These are phyloP conservation scores for Fusarium fracticaudum DNA, from an alignment of 2,329 filamentous ascomycete genomes.

Conservation along the genomic window DNA sequence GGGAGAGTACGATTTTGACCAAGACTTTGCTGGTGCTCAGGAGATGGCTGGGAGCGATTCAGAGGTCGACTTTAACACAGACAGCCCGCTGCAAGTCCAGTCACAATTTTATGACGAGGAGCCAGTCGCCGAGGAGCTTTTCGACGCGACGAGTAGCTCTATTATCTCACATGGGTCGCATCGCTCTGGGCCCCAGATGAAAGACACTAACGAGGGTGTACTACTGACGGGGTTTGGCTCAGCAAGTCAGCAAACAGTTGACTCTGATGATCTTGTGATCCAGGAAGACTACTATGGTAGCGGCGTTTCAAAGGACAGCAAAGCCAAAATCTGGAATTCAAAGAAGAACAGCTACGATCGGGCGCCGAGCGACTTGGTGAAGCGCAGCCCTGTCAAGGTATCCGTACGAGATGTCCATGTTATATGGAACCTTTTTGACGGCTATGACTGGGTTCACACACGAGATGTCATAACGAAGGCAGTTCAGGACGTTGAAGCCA, in stretches of 20 bases:
- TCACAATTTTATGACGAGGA: conserved; percentile 61
- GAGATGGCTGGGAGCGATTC: conserved; percentile 56
- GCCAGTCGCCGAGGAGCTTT: conserved; percentile 56
- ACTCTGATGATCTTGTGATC: conserved; percentile 73
- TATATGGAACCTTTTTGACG: conserved; percentile 98
- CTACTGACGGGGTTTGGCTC: conserved; percentile 48
- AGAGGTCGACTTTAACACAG: conserved; percentile 44
- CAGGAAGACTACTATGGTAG: conserved; percentile 81
- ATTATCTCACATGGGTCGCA: conserved; percentile 39
- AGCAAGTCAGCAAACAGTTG: conserved; percentile 55
- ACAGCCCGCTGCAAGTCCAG: conserved; percentile 51
- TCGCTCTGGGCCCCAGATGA: conserved; percentile 41
- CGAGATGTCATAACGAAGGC: conserved; percentile 87
- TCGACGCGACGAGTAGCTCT: conserved; percentile 56
- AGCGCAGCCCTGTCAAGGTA: conserved; percentile 77
- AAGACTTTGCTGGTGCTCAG: conserved; percentile 67
- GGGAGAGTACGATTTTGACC: conserved; percentile 70
- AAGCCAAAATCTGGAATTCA: conserved; percentile 84
- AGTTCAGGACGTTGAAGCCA: conserved; percentile 86
- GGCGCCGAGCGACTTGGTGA: conserved; percentile 68
- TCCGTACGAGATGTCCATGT: conserved; percentile 87
- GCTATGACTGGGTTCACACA: conserved; percentile 94
- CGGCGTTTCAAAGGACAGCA: conserved; percentile 68
- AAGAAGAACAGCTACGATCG: conserved; percentile 77
- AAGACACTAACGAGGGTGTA: conserved; percentile 51